These are phyloP conservation scores for Tardiomyces digboiensis DNA, from an alignment of 1,139 yeast genomes.

Conservation along the genomic window DNA sequence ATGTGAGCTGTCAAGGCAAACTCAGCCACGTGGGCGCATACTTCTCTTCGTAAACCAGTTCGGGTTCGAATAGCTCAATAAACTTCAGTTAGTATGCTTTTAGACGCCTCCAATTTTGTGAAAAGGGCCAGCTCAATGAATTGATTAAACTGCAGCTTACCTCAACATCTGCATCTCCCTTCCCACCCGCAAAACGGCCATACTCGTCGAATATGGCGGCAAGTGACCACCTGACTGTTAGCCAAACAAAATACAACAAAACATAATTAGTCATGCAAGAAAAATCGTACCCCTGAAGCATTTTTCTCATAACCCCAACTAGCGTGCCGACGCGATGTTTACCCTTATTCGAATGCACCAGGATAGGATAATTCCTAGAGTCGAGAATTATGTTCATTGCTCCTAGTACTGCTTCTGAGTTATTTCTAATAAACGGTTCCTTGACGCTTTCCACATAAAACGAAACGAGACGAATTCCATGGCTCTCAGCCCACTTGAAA, in stretches of 20 bases:
- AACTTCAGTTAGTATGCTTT: conserved; percentile 4
- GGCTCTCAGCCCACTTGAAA: conserved; percentile 48
- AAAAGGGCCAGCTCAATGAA: neutral
- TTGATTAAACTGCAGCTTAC: neutral
- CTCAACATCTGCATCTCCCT: conserved; percentile 73
- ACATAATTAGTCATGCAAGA: too few species aligned
- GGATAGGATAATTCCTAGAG: conserved; percentile 69
- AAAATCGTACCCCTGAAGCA: conserved; percentile 80
- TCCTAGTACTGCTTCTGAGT: conserved; percentile 45
- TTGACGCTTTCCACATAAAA: conserved; percentile 61
- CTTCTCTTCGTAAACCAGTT: conserved; percentile 4
- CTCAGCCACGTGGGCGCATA: neutral
- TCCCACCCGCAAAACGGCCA: conserved; percentile 86
- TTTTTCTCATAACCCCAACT: conserved; percentile 78
- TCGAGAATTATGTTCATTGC: conserved; percentile 61
- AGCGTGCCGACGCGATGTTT: conserved; percentile 90
- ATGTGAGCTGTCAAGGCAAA: neutral
- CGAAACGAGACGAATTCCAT: conserved; percentile 51
- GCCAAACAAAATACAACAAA: too few species aligned
- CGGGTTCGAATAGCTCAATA: conserved; percentile 12
- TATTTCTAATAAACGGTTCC: conserved; percentile 59
- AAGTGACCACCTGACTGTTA: conserved; percentile 88
- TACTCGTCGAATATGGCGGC: conserved; percentile 94
- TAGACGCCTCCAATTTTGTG: neutral
- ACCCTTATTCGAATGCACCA: conserved; percentile 91